Evolutionary conservation across 441 rosid genomes (phyloP).

Genomic region (Adansonia rubrostipa): DNA sequence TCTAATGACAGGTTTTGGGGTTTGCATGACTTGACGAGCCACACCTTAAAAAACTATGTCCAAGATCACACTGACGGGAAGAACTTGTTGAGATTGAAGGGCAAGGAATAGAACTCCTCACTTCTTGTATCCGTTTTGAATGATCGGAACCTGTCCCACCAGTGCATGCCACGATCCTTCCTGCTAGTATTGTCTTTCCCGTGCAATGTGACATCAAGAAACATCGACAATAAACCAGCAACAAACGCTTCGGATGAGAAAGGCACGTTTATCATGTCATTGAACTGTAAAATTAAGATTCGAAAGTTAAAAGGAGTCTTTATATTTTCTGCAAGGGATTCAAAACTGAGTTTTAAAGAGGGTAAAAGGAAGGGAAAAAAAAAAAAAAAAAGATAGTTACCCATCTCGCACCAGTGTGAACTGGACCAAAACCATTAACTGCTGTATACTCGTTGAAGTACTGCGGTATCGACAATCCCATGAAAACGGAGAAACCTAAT

Average conservation of each 20-base stretch:
- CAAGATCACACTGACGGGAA: conserved; percentile 62
- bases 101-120: conserved; percentile 70
- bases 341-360: background rate
- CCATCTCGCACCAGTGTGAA: conserved; percentile 93
- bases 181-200: conserved; percentile 58
- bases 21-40: conserved; percentile 1
- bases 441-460: conserved; percentile 94
- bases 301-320: background rate
- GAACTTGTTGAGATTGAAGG: conserved; percentile 71
- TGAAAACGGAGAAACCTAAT: conserved; percentile 89
- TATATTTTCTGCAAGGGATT: background rate
- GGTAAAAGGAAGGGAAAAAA: background rate
- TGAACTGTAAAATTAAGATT: conserved; percentile 59
- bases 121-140: conserved; percentile 62
- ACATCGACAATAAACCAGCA: conserved; percentile 71
- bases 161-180: conserved; percentile 77
- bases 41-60: conserved; percentile 1
- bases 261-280: conserved; percentile 90
- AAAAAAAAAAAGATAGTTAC: conserved; percentile 41
- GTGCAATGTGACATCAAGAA: conserved; percentile 72
- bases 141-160: conserved; percentile 72
- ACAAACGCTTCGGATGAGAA: conserved; percentile 86
- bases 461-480: conserved; percentile 93
- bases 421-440: conserved; percentile 80
- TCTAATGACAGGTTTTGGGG: conserved; percentile 8